Conservation (phyloP, 2,329 filamentous ascomycete genomes). For the Colletotrichum eleusines region DNA sequence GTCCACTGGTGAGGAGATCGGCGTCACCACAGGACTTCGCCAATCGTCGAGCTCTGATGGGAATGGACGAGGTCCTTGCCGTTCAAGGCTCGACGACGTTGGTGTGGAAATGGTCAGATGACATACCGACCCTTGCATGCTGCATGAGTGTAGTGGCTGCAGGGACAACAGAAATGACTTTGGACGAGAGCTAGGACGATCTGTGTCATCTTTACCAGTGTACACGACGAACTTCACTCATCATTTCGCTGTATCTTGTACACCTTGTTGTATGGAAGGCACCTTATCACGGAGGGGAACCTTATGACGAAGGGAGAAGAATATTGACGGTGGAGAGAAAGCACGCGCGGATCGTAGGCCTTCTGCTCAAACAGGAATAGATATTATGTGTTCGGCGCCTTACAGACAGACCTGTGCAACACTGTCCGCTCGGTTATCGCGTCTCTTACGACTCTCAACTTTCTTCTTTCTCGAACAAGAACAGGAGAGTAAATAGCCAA, state of each 20-base stretch:
- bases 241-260: background rate
- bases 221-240: background rate
- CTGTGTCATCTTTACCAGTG: background rate
- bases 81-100: background rate
- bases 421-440: background rate
- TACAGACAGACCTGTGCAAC: background rate
- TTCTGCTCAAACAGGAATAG: background rate
- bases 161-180: conserved; percentile 1
- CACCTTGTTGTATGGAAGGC: too few species aligned
- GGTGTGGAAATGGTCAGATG: conserved; percentile 14
- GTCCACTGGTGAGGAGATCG: conserved; percentile 22
- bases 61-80: conserved; percentile 22
- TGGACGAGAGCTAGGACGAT: conserved; percentile 17
- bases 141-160: conserved; percentile 12
- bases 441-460: background rate
- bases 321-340: too few species aligned
- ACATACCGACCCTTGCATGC: conserved; percentile 16
- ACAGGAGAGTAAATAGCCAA: accelerated
- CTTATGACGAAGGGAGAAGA: background rate
- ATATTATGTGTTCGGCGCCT: conserved; percentile 8
- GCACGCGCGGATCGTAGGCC: background rate
- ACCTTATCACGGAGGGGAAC: too few species aligned
- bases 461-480: background rate
- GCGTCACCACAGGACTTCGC: background rate
- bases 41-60: background rate